Percentiles rank a stretch among this genome's conserved stretches.
Evolutionary conservation across 2,329 filamentous ascomycete species (phyloP).

Genomic region (Claviceps humidiphila): DNA sequence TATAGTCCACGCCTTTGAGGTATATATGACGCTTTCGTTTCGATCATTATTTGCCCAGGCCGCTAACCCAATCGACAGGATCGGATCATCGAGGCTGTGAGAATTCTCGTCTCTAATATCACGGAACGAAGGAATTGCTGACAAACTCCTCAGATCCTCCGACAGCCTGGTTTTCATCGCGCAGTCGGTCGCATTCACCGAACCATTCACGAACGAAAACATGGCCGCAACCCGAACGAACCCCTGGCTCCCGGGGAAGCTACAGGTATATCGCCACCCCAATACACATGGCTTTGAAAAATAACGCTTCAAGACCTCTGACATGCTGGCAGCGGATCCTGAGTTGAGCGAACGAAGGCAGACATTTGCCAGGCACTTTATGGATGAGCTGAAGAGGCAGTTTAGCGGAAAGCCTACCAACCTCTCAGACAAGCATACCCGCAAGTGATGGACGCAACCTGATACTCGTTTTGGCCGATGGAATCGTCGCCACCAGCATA

Average conservation of each 20-base stretch:
- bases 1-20: constrained; percentile 22
- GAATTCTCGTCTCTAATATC: neutral
- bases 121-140: neutral
- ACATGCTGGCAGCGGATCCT: constrained; percentile 17
- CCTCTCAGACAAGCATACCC: constrained; percentile 16
- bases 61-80: constrained; percentile 13
- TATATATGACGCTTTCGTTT: constrained; percentile 9
- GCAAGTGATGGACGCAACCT: constrained; percentile 11
- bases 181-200: constrained; percentile 39
- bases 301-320: neutral
- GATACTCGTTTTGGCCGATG: neutral
- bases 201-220: constrained; percentile 31
- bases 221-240: constrained; percentile 37
- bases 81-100: constrained; percentile 20
- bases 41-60: neutral
- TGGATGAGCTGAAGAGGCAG: constrained; percentile 39
- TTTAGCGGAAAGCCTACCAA: constrained; percentile 30
- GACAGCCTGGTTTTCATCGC: constrained; percentile 37
- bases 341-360: constrained; percentile 11
- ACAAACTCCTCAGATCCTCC: constrained; percentile 27
- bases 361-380: constrained; percentile 33
- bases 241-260: constrained; percentile 39
- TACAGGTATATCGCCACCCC: constrained; percentile 25
- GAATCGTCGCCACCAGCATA: neutral
- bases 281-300: neutral